phyloP scores from a whole-genome alignment of 139 green algal species.

The Desmodesmus armatus region DNA sequence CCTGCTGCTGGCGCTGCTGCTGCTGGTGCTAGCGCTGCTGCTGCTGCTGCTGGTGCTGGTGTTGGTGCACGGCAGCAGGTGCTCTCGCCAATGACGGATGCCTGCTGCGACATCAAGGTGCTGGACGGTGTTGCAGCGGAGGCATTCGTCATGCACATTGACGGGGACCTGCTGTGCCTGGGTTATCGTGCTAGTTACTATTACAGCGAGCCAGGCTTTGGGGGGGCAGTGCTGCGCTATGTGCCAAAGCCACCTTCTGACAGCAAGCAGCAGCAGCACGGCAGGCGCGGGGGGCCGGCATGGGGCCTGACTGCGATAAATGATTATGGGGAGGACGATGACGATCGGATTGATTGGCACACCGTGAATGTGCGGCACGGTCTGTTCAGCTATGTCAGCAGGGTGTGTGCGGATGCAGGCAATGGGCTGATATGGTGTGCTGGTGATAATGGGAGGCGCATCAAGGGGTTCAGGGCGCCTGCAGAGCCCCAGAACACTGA shows the following conservation, averaged over 20 bases:
- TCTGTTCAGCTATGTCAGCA: not conserved
- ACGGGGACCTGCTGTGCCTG: slow-evolving; percentile 1
- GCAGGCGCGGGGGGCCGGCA: not conserved
- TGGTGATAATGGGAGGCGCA: not conserved
- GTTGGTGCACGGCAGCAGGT: no score
- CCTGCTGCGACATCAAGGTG: not conserved
- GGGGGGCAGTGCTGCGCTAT: not conserved
- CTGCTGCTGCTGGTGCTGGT: no score
- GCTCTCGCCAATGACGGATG: not conserved
- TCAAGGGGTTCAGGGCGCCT: slow-evolving; percentile 10
- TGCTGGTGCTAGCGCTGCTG: no score
- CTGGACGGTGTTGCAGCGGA: not conserved
- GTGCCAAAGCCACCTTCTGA: not conserved
- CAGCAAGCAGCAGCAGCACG: not conserved
- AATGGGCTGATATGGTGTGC: slow-evolving; percentile 16
- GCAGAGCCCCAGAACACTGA: not conserved
- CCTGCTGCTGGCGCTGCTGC: no score
- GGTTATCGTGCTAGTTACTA: not conserved
- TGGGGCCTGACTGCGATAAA: not conserved
- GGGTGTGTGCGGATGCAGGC: not conserved
- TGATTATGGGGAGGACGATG: not conserved
- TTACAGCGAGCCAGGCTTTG: not conserved
- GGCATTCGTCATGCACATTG: not conserved
- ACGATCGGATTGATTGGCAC: not conserved
- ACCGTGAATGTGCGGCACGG: not conserved